Conservation (phyloP, 2,329 filamentous ascomycete genomes). For the Seiridium unicorne region DNA sequence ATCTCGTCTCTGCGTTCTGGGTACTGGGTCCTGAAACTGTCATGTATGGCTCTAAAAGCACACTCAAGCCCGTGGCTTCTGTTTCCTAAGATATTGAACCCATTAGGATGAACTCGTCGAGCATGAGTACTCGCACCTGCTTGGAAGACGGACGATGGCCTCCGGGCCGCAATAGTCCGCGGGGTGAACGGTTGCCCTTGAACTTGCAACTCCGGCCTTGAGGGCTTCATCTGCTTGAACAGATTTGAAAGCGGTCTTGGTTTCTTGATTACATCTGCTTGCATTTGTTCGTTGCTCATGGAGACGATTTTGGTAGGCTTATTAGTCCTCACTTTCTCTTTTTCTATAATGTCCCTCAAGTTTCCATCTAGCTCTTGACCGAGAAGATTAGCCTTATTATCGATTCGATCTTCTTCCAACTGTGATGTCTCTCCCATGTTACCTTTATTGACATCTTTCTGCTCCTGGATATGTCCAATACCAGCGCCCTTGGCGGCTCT, state of each 20-base stretch:
- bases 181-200: background rate
- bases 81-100: background rate
- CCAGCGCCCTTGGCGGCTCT: too few relatives aligned
- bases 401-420: too few relatives aligned
- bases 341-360: background rate
- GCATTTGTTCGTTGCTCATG: background rate
- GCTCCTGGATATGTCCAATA: too few relatives aligned
- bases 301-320: background rate
- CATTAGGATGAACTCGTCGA: background rate
- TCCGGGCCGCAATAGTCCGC: background rate
- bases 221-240: background rate
- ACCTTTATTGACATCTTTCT: too few relatives aligned
- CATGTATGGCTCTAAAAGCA: background rate
- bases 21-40: background rate
- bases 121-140: background rate
- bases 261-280: background rate
- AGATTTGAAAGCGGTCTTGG: background rate
- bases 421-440: too few relatives aligned
- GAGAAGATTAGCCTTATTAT: too few relatives aligned
- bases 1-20: background rate
- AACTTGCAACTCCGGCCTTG: background rate
- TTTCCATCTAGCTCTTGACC: too few relatives aligned
- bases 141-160: background rate
- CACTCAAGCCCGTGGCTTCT: background rate
- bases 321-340: background rate